Conservation (phyloP, 2,329 filamentous ascomycete genomes). For the Cladorrhinum sp. region DNA sequence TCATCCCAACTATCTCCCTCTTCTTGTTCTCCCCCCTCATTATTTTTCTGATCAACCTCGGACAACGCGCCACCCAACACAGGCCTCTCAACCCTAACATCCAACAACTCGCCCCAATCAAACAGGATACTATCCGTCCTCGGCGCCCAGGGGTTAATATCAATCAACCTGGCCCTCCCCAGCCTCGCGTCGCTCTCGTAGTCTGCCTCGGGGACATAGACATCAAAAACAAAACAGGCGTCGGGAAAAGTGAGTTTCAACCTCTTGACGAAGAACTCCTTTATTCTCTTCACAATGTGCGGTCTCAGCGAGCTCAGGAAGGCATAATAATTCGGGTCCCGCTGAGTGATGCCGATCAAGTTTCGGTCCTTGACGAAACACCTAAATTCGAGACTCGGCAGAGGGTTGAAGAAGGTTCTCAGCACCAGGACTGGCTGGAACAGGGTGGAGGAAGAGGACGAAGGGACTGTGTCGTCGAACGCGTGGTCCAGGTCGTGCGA, state of each 20-base stretch:
- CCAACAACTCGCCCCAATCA: slow-evolving; percentile 82
- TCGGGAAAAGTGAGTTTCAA: slow-evolving; percentile 81
- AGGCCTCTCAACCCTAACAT: slow-evolving; percentile 60
- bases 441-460: slow-evolving; percentile 26
- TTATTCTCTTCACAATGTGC: slow-evolving; percentile 65
- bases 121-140: slow-evolving; percentile 88
- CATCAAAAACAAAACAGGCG: slow-evolving; percentile 80
- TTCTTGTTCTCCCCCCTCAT: slow-evolving; percentile 53
- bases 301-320: slow-evolving; percentile 67
- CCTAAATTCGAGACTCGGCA: slow-evolving; percentile 89
- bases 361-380: slow-evolving; percentile 86
- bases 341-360: slow-evolving; percentile 80
- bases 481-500: slow-evolving; percentile 92
- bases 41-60: slow-evolving; percentile 42
- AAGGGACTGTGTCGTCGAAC: slow-evolving; percentile 70
- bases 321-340: slow-evolving; percentile 85
- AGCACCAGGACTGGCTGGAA: slow-evolving; percentile 80
- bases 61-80: slow-evolving; percentile 47
- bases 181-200: slow-evolving; percentile 46
- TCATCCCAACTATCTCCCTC: slow-evolving; percentile 77
- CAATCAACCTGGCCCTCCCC: slow-evolving; percentile 77
- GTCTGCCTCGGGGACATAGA: slow-evolving; percentile 72
- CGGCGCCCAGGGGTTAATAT: slow-evolving; percentile 92
- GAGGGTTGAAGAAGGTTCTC: slow-evolving; percentile 81
- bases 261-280: slow-evolving; percentile 69